Evolutionary conservation across 352 stramenopile species (phyloP), one percentile per base, ranked within the genome.

Genomic region (Phytophthora lateralis): DNA sequence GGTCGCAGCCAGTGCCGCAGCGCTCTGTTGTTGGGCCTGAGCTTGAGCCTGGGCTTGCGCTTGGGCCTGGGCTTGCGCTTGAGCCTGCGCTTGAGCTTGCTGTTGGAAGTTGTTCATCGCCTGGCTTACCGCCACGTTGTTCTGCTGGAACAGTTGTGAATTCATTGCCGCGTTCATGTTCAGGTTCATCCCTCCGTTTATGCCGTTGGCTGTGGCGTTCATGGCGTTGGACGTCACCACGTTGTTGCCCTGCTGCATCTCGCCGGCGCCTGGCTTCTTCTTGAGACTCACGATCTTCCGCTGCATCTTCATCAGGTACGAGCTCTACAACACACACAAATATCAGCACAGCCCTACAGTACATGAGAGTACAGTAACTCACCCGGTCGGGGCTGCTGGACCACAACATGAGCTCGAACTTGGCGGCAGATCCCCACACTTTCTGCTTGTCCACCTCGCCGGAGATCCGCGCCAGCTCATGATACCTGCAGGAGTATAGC

Each of bases 371-470:
- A 43, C 24, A 60, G 29, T 1, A 14, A 71, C 73, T 46, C 69
- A 92, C 83, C 48, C 76, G 74, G 53, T 92, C 83, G 39, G 65
- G 67, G 41, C 78, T 90, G 57, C 83, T 92, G 48, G 83, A 88
- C 85, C 85, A 94, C 26, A 91, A 63, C 82, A 90, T 93, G 63
- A 94, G 69, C 73, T 94, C 85, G 58, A 94, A 94, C 74, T 94
- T 94, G 59, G 85, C 82, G 2, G 85, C 85, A 20, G 85, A 93
- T 45, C 80, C 72, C 85, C 85, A 94, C 34, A 93, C 85, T 60
- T 93, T 92, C 63, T 93, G 85, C 65, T 90, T 89, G 66, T 94
- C 83, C 47, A 75, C 82, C 41, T 94, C 81, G 3, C 82, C 83
- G 6, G 83, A 91, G 70, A 94, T 93, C 18, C 85, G 85, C 55